Base-by-base conservation (phyloP, 2,329 filamentous ascomycete genomes). In the Epichloe gansuensis region DNA sequence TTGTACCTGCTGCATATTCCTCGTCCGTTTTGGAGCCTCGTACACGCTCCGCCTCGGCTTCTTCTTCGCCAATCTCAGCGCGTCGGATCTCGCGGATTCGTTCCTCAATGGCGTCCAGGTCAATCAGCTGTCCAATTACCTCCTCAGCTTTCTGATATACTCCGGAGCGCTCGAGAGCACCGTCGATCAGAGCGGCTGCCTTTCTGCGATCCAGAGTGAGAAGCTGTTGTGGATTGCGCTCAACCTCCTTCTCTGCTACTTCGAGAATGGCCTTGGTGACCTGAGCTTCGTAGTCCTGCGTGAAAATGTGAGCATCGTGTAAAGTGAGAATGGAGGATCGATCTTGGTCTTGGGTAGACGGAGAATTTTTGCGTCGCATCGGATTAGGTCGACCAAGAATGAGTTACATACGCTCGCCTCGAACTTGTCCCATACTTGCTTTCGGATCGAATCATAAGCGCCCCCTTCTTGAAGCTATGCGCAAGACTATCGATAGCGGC, bases 391-490 rank as follows among this genome's bases (percentile, higher is more conserved):
- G 21, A 7, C 28, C 31, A 47, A 9, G 3, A 1, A 15, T n/a
- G 15, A 39, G 15, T 11, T 4, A 7, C 46, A 54, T 76, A 88
- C 85, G 59, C 81, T 83, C 34, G 79, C 77, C 62, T 83, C 81
- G 59, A 88, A 88, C 54, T 86, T 82, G 46, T 86, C 80, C 78
- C 86, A 89, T 11, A 88, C 76, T 60, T 86, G 78, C 64, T 89
- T 91, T 56, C 87, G 82, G 57, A 91, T 78, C 13, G 77, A 73
- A 67, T 93, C 88, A 63, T 91, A 93, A 53, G 86, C 85, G 55
- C 88, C 88, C 67, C 89, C 71, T 91, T 91, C 69, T 91, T 91
- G 72, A 91, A 91, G 11, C 79, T 84, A 63, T 88, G 83, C n/a
- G 86, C 80, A 23, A 91, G 76, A 15, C 76, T 78, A 60, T 91